Evolutionary conservation across 768 basidiomycete species (phyloP), one percentile per base, ranked within the genome.

Genomic region (Mrakia hoshinonis): DNA sequence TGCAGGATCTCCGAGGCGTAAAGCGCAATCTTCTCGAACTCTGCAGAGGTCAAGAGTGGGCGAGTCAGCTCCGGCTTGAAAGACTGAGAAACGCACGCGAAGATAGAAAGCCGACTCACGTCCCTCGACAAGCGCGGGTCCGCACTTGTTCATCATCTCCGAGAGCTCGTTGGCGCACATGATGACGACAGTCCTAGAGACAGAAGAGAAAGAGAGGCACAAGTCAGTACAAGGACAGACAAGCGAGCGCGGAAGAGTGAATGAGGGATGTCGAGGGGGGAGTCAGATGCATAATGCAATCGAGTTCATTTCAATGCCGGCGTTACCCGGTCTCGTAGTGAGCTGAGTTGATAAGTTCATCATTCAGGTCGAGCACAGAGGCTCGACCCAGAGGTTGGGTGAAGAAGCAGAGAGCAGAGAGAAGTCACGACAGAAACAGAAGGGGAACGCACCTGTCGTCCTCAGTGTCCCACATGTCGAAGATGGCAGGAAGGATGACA

Each of bases 401-500:
- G 54, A 12, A 51, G 51, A 29, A 43, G 47, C 10, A 9, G 68
- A 4, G 26, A 34, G 26, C n/a, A 15, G n/a, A 20, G 58, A 38
- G 10, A 29, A 43, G 38, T 39, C 60, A 68, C 39, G 67, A 72
- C 34, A 29, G 70, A 77, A 74, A 13, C 63, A 18, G 58, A 58
- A 20, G 75, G 51, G 20, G 51, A 0, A 85, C 91, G 82, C 78
- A 96, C 92, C 97, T 95, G 83, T 95, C 92, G 77, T 99, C 96
- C 81, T 99, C 96, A 3, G 87, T 86, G 76, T 90, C 88, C 80
- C 91, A 95, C 86, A 92, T 88, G 67, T 93, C 89, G 72, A 97
- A 78, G 38, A 98, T 83, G 31, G 87, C 84, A 9, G 84, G 84
- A 55, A 98, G 78, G 54, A 87, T 84, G 75, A 90, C 88, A 6